Percentiles rank a stretch among this genome's conserved stretches.
phyloP scores from a whole-genome alignment of 208 protist genomes.

The Trichomonas tenax region DNA sequence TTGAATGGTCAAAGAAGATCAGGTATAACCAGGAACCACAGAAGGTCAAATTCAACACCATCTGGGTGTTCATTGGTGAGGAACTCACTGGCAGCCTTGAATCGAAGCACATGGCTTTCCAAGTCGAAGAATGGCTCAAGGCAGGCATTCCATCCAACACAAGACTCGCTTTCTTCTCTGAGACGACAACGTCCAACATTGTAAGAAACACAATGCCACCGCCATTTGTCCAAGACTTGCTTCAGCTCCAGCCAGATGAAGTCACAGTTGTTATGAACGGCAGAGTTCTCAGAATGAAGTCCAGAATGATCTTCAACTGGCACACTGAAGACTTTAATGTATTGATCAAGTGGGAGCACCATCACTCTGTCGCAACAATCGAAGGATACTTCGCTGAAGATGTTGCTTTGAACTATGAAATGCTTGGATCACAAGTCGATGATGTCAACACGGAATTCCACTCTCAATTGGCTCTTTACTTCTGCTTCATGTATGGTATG shows the following conservation, averaged over 20 bases:
- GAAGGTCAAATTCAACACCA: not conserved
- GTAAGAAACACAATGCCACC: not conserved
- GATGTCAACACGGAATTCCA: not conserved
- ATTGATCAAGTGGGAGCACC: not conserved
- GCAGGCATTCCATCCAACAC: not conserved
- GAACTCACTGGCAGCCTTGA: not conserved
- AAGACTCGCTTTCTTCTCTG: not conserved
- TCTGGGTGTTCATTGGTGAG: not conserved
- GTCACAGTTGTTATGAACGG: not conserved
- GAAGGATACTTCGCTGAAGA: not conserved
- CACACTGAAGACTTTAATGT: not conserved
- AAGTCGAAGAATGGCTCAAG: not conserved
- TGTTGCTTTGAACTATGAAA: not conserved
- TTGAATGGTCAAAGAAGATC: not conserved
- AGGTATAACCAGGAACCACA: not conserved
- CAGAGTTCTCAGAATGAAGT: not conserved
- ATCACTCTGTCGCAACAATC: not conserved
- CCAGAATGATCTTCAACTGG: not conserved
- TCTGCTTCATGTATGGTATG: not conserved
- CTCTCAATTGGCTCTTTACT: not conserved
- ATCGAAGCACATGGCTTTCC: not conserved
- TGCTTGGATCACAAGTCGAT: not conserved
- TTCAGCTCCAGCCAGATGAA: not conserved
- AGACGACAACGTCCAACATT: not conserved
- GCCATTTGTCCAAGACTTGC: not conserved